These are phyloP conservation scores for Beauveria caledonica DNA, from an alignment of 2,329 filamentous ascomycete genomes.

Conservation along the genomic window DNA sequence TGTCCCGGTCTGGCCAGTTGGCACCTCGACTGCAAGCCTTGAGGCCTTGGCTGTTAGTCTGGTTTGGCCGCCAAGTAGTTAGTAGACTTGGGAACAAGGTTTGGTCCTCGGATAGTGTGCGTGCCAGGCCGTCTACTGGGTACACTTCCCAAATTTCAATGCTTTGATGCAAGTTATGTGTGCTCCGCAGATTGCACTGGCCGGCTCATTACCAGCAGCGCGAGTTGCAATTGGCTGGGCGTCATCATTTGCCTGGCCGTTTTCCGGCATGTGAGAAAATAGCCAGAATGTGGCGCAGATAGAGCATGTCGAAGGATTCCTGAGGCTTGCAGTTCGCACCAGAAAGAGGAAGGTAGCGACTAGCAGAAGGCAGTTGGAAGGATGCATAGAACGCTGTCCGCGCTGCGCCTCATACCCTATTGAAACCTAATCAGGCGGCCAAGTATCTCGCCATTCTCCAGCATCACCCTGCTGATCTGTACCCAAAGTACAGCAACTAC, in stretches of 20 bases:
- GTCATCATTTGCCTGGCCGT: background rate
- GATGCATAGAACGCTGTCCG: slow-evolving; percentile 3
- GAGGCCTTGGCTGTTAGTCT: background rate
- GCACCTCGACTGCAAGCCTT: background rate
- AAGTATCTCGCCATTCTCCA: background rate
- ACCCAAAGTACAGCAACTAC: background rate
- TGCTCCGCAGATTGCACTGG: background rate
- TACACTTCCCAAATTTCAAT: background rate
- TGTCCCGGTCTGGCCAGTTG: background rate
- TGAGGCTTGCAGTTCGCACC: slow-evolving; percentile 3
- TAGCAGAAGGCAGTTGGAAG: slow-evolving; percentile 8
- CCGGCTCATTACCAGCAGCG: background rate
- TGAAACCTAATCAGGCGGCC: slow-evolving; percentile 9
- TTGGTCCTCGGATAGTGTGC: background rate
- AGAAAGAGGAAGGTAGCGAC: background rate
- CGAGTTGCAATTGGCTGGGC: background rate
- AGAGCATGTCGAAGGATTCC: slow-evolving; percentile 4
- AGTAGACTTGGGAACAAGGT: slow-evolving; percentile 4
- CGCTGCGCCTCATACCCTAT: slow-evolving; percentile 6
- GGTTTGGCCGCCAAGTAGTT: background rate
- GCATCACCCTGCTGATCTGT: background rate
- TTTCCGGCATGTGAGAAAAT: slow-evolving; percentile 1
- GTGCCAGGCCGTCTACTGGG: background rate
- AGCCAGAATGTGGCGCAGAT: background rate
- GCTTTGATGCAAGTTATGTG: background rate